Evolutionary conservation across 148 eudicot species (phyloP).

Genomic region (Camellia sinensis): DNA sequence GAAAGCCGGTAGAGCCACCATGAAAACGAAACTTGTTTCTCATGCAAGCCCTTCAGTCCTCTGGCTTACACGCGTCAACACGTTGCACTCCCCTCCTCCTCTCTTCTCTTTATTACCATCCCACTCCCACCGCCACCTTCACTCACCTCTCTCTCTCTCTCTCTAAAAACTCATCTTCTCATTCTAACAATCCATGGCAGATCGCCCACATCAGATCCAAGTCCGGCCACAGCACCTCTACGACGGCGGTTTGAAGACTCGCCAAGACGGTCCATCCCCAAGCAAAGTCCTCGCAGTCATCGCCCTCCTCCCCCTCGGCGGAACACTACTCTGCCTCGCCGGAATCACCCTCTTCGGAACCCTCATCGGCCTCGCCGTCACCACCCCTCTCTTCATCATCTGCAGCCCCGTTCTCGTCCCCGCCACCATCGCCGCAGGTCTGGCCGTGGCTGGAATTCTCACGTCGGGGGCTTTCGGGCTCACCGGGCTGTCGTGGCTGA

Average conservation of each 20-base stretch:
- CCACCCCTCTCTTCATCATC: constrained; percentile 61
- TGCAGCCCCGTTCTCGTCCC: constrained; percentile 83
- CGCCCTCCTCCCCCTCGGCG: constrained; percentile 51
- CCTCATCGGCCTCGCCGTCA: constrained; percentile 49
- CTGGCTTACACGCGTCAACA: constrained; percentile 41
- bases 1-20: no score
- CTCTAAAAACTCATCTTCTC: no score
- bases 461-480: constrained; percentile 71
- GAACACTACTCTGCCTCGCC: constrained; percentile 50
- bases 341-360: constrained; percentile 48
- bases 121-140: background rate
- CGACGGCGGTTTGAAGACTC: constrained; percentile 14
- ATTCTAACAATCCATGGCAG: constrained; percentile 27
- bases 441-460: constrained; percentile 51
- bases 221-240: constrained; percentile 44
- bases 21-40: constrained; percentile 45
- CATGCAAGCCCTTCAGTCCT: constrained; percentile 46
- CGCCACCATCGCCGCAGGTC: constrained; percentile 34
- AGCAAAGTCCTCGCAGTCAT: constrained; percentile 55
- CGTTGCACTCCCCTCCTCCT: constrained; percentile 25
- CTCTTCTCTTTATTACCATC: background rate
- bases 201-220: constrained; percentile 52
- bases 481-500: constrained; percentile 58
- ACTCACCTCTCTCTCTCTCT: background rate
- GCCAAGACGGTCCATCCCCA: constrained; percentile 47